Evolutionary conservation across 2,329 filamentous ascomycete genomes (phyloP).

Genomic region (Taxawa tesnikishii): DNA sequence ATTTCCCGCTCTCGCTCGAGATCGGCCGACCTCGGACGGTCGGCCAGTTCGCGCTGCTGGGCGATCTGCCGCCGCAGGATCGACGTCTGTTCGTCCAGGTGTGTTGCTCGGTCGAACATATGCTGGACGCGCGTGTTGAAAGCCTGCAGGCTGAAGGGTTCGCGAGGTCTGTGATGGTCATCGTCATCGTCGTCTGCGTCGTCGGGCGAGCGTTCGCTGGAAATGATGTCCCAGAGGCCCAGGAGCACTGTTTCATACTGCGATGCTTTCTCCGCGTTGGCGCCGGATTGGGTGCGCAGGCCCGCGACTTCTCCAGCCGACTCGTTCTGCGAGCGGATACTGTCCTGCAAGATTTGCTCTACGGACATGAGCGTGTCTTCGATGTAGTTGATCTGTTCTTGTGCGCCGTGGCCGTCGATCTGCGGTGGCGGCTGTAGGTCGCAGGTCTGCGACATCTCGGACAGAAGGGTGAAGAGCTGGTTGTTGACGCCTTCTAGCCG

Average conservation of each 20-base stretch:
- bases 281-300: constrained; percentile 10
- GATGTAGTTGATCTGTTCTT: constrained; percentile 58
- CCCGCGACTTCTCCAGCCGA: constrained; percentile 10
- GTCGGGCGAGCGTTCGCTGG: constrained; percentile 11
- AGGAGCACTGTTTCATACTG: constrained; percentile 44
- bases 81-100: constrained; percentile 73
- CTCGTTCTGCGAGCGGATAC: constrained; percentile 9
- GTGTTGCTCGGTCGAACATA: constrained; percentile 63
- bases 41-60: constrained; percentile 87
- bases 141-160: constrained; percentile 57
- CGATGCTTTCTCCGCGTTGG: constrained; percentile 27
- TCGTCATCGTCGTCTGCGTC: constrained; percentile 22
- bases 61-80: constrained; percentile 87
- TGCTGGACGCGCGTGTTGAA: constrained; percentile 71
- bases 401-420: constrained; percentile 42
- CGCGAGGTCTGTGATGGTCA: too few relatives aligned
- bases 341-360: constrained; percentile 15
- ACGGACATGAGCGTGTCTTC: constrained; percentile 42
- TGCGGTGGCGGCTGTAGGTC: constrained; percentile 47
- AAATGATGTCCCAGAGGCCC: constrained; percentile 41
- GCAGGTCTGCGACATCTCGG: constrained; percentile 38
- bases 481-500: constrained; percentile 52
- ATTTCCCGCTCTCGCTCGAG: constrained; percentile 15
- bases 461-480: constrained; percentile 40
- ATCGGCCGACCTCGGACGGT: constrained; percentile 45